Percentiles rank a stretch among this genome's conserved stretches.
These are phyloP conservation scores for Golubevia pallescens DNA, from an alignment of 1,284 basidiomycete genomes.

Conservation along the genomic window DNA sequence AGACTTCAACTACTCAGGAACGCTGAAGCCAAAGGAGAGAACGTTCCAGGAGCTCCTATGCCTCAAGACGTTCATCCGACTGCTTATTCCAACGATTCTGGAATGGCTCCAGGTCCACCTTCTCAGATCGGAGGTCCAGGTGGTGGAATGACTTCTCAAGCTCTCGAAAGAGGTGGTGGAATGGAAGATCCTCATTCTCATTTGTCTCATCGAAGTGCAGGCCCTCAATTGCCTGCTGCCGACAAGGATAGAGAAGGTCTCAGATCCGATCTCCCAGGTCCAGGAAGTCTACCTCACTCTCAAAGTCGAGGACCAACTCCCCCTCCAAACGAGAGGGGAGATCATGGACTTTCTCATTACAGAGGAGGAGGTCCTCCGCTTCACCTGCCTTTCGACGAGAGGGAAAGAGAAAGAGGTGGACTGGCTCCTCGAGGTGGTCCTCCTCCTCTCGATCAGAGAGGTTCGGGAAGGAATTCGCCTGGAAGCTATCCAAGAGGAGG, in stretches of 20 bases:
- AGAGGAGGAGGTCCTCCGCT: conserved; percentile 35
- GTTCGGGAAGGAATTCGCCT: not conserved
- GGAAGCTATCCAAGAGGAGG: no score
- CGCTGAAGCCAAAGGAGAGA: conserved; percentile 79
- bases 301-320: conserved; percentile 24
- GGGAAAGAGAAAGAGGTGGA: conserved; percentile 20
- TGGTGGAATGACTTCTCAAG: conserved; percentile 12
- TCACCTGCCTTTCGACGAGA: conserved; percentile 21
- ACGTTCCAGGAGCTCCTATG: conserved; percentile 79
- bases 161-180: conserved; percentile 3
- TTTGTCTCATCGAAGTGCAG: conserved; percentile 10
- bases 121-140: conserved; percentile 37
- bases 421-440: conserved; percentile 8
- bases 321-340: conserved; percentile 27
- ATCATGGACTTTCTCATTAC: conserved; percentile 29
- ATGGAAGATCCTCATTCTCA: conserved; percentile 1
- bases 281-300: conserved; percentile 26
- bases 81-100: conserved; percentile 73
- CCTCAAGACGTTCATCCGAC: conserved; percentile 95
- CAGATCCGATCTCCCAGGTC: conserved; percentile 40
- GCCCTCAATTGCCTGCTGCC: conserved; percentile 30
- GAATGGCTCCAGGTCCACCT: conserved; percentile 36
- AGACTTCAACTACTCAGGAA: conserved; percentile 72
- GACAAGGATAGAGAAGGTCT: conserved; percentile 14
- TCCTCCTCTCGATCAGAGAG: conserved; percentile 11